A percentile compares a stretch with the other conserved stretches of the same genome.
Conservation (phyloP, 306 rosid species). For the Vachellia collinsii region DNA sequence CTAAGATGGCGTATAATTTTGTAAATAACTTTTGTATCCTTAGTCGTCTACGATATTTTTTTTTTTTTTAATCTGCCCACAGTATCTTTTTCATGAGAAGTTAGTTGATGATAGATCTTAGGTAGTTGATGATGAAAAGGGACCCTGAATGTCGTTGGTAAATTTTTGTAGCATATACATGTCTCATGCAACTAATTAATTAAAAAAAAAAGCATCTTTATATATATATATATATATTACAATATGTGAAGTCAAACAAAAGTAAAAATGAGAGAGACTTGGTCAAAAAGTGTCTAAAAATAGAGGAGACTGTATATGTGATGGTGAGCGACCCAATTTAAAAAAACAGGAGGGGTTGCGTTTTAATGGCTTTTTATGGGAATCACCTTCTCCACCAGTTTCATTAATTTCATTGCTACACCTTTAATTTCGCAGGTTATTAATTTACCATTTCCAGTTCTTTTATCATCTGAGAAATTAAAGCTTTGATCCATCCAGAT, state of each 20-base stretch:
- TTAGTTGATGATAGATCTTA: too few species aligned
- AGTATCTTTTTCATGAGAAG: too few species aligned
- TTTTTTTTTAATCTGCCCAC: too few species aligned
- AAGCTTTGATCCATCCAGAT: not conserved
- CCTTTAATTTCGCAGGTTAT: slow-evolving; percentile 37
- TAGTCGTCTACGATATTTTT: too few species aligned
- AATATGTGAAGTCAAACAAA: not conserved
- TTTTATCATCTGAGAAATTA: slow-evolving; percentile 29
- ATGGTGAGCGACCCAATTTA: not conserved
- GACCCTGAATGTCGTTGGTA: too few species aligned
- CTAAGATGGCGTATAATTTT: too few species aligned
- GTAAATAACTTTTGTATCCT: too few species aligned
- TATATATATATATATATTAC: too few species aligned
- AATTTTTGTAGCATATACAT: too few species aligned
- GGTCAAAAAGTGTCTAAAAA: slow-evolving; percentile 37
- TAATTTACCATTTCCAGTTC: slow-evolving; percentile 15
- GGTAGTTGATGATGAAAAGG: too few species aligned
- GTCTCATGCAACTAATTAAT: too few species aligned
- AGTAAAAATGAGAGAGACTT: slow-evolving; percentile 1
- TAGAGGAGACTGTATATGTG: slow-evolving; percentile 11
- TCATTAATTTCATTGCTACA: slow-evolving; percentile 26
- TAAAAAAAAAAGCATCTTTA: too few species aligned
- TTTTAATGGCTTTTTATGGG: not conserved
- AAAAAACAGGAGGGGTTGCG: not conserved
- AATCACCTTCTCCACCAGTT: slow-evolving; percentile 46